Evolutionary conservation across 106 monocot genomes (phyloP).

Genomic region (Allium fistulosum): DNA sequence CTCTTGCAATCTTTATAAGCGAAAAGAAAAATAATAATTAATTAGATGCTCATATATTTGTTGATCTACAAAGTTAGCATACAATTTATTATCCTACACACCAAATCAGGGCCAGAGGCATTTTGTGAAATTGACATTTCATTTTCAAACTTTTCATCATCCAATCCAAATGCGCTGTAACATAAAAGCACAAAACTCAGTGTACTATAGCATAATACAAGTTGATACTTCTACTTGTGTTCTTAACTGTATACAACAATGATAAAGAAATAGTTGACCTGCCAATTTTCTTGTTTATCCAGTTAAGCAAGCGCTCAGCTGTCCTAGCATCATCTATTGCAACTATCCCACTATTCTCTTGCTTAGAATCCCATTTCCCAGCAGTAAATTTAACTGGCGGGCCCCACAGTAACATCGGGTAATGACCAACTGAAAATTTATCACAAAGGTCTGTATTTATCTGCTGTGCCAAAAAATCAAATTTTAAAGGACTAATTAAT

Average conservation of each 20-base stretch:
- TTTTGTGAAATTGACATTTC: slow-evolving; percentile 67
- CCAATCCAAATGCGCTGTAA: slow-evolving; percentile 81
- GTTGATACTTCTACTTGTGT: neutral
- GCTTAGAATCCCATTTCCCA: slow-evolving; percentile 52
- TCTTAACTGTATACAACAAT: neutral
- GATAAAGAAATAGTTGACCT: slow-evolving; percentile 25
- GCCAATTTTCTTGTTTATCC: slow-evolving; percentile 82
- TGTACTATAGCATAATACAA: neutral
- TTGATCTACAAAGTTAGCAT: neutral
- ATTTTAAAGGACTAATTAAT: slow-evolving; percentile 1
- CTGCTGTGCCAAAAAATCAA: slow-evolving; percentile 71
- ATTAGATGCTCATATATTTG: slow-evolving; percentile 7
- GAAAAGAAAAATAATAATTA: neutral
- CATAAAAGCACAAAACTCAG: slow-evolving; percentile 4
- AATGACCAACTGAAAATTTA: slow-evolving; percentile 71
- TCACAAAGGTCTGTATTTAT: slow-evolving; percentile 73
- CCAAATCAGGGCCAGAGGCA: slow-evolving; percentile 71
- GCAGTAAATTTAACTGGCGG: slow-evolving; percentile 54
- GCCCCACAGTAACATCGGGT: slow-evolving; percentile 85
- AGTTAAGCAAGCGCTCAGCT: slow-evolving; percentile 68
- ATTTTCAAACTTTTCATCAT: slow-evolving; percentile 89
- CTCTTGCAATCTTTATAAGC: slow-evolving; percentile 59
- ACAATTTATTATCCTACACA: slow-evolving; percentile 9
- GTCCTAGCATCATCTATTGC: slow-evolving; percentile 78
- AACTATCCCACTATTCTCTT: slow-evolving; percentile 59